Percentiles rank a stretch among this genome's conserved stretches.
These are phyloP conservation scores for Elsinoe necatrix DNA, from an alignment of 2,329 filamentous ascomycete genomes.

Conservation along the genomic window DNA sequence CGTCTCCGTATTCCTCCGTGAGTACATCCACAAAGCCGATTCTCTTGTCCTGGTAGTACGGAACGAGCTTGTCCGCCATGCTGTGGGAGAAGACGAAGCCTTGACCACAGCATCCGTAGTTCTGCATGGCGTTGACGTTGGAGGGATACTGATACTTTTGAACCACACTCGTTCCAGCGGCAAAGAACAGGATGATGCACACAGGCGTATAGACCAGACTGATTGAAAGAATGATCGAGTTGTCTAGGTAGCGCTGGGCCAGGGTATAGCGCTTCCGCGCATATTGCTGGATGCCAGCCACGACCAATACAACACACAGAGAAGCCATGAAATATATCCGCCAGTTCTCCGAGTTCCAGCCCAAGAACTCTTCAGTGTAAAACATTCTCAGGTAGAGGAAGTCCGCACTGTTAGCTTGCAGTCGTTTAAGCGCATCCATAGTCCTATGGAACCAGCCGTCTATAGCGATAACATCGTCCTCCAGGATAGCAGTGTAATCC, in stretches of 20 bases:
- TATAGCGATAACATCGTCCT: conserved; percentile 41
- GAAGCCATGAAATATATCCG: conserved; percentile 31
- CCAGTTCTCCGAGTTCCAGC: conserved; percentile 40
- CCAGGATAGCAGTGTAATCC: conserved; percentile 37
- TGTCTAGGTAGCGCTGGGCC: conserved; percentile 19
- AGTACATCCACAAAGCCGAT: conserved; percentile 34
- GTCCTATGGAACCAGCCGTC: conserved; percentile 42
- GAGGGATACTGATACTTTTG: conserved; percentile 22
- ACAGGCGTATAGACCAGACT: conserved; percentile 26
- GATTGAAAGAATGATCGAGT: conserved; percentile 24
- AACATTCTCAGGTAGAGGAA: conserved; percentile 41
- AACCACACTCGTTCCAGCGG: conserved; percentile 34
- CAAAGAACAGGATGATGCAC: conserved; percentile 33
- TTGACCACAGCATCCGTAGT: conserved; percentile 39
- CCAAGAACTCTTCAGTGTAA: conserved; percentile 39
- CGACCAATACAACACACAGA: conserved; percentile 19
- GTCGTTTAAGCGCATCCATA: conserved; percentile 30
- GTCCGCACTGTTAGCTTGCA: conserved; percentile 20
- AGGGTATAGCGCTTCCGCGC: conserved; percentile 17
- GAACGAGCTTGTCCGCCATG: conserved; percentile 23
- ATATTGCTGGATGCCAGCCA: conserved; percentile 18
- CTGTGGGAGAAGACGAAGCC: conserved; percentile 37
- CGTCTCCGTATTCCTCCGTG: conserved; percentile 36
- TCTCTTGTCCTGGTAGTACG: conserved; percentile 26
- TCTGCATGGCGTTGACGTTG: conserved; percentile 35